A percentile compares a stretch with the other conserved stretches of the same genome.
These are phyloP conservation scores for Tetrahymena elliotti DNA, from an alignment of 73 alveolate species.

Conservation along the genomic window DNA sequence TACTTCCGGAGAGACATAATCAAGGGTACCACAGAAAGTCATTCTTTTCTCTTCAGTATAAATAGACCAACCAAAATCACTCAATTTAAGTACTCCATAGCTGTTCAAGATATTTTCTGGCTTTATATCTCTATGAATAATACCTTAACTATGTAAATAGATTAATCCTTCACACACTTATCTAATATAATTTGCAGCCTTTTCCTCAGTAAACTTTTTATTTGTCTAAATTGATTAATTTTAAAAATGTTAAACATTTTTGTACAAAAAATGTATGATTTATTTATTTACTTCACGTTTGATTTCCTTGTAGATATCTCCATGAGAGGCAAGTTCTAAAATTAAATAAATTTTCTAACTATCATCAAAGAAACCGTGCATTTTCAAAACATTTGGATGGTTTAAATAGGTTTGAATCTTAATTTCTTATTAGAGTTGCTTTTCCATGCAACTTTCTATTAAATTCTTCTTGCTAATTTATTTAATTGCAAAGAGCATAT, in stretches of 20 bases:
- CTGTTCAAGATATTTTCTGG: conserved; percentile 52
- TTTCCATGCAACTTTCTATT: conserved; percentile 70
- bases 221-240: neutral
- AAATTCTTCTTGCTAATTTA: conserved; percentile 68
- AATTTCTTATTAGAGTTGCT: conserved; percentile 83
- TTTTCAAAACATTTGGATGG: conserved; percentile 77
- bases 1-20: conserved; percentile 91
- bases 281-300: conserved; percentile 31
- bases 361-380: conserved; percentile 93
- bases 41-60: conserved; percentile 46
- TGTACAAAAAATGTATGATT: neutral
- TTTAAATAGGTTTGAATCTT: conserved; percentile 82
- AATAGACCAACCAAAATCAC: conserved; percentile 34
- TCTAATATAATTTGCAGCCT: conserved; percentile 36
- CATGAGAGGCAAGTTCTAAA: conserved; percentile 89
- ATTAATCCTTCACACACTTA: conserved; percentile 37
- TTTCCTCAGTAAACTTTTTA: conserved; percentile 26
- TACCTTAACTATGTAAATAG: conserved; percentile 40
- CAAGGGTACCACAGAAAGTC: conserved; percentile 94
- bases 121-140: conserved; percentile 58
- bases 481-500: conserved; percentile 83
- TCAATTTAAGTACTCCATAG: conserved; percentile 5
- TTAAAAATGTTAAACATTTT: neutral
- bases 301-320: conserved; percentile 75
- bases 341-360: conserved; percentile 78